Base-by-base conservation (phyloP, 192 early-diverging fungal species). In the Jimgerdemannia flammicorona region DNA sequence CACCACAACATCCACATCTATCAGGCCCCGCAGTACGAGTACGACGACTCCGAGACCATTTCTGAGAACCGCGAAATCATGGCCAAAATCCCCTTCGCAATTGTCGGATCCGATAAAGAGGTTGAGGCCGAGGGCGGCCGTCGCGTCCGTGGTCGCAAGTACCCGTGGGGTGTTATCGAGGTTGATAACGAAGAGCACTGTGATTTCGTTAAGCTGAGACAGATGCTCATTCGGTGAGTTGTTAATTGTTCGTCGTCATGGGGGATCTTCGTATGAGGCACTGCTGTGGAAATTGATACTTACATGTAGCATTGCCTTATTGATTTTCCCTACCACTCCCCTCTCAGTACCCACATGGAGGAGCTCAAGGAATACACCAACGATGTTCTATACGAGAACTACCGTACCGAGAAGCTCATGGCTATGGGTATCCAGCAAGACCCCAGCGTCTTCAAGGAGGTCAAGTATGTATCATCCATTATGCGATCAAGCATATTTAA, bases 181-280 rank as follows among this genome's bases (percentile, higher is more conserved):
- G 97, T 99, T 42, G 98, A 99, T 79, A 95, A 97, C 82, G 93
- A 96, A 83, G 90, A 91, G 10, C 98, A 98, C 86, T 96, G 94
- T 85, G 98, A 98, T 74, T 99, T 99, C 83, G 90, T 95, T 74
- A 95, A 96, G 78, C 88, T 99, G 71, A 90, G 98, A 74, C 95
- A 99, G 85, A 93, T 95, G 92, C 81, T 95, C 4, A 87, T 94
- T 77, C 88, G 93, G 80, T 81, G 75, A 72, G 65, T 4, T 42
- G 10, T n/a, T n/a, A n/a, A n/a, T n/a, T n/a, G n/a, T n/a, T n/a
- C n/a, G n/a, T n/a, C n/a, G n/a, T n/a, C n/a, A n/a, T n/a, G n/a
- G n/a, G n/a, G n/a, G n/a, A n/a, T n/a, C n/a, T n/a, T n/a, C n/a
- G n/a, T n/a, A n/a, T n/a, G n/a, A n/a, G n/a, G n/a, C n/a, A n/a